Evolutionary conservation across 495 filamentous ascomycete species (phyloP).

Genomic region (Cudoniella acicularis): DNA sequence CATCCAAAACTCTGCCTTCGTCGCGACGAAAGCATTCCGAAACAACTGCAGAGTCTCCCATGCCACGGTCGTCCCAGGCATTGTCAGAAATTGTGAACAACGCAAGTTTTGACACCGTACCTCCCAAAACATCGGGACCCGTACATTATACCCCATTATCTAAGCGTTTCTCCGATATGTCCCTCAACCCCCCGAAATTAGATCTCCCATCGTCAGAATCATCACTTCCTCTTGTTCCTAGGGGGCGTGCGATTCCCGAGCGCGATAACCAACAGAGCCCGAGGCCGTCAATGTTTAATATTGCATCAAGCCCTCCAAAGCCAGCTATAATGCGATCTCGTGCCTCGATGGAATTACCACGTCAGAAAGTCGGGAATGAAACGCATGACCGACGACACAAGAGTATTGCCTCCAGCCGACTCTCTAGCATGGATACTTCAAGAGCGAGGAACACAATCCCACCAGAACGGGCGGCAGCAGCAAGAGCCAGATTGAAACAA

Average conservation of each 20-base stretch:
- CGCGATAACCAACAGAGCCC: constrained; percentile 16
- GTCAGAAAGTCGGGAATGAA: constrained; percentile 25
- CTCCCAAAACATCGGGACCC: constrained; percentile 1
- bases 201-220: constrained; percentile 18
- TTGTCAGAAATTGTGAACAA: constrained; percentile 23
- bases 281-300: constrained; percentile 25
- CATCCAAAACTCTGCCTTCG: constrained; percentile 8
- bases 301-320: constrained; percentile 25
- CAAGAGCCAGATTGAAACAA: constrained; percentile 58
- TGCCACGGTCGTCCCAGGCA: constrained; percentile 6
- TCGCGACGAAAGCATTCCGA: constrained; percentile 8
- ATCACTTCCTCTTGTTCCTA: constrained; percentile 3
- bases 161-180: constrained; percentile 11
- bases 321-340: constrained; percentile 24
- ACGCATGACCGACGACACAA: constrained; percentile 27
- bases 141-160: constrained; percentile 16
- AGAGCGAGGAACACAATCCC: constrained; percentile 46
- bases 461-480: constrained; percentile 57
- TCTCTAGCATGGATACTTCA: constrained; percentile 28
- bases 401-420: constrained; percentile 24
- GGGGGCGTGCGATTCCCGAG: constrained; percentile 9
- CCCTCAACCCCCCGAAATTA: background rate
- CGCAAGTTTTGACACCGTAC: constrained; percentile 10
- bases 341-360: constrained; percentile 33
- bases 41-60: background rate